These are phyloP conservation scores for Naganishia vaughanmartiniae DNA, from an alignment of 768 basidiomycete species.

Conservation along the genomic window DNA sequence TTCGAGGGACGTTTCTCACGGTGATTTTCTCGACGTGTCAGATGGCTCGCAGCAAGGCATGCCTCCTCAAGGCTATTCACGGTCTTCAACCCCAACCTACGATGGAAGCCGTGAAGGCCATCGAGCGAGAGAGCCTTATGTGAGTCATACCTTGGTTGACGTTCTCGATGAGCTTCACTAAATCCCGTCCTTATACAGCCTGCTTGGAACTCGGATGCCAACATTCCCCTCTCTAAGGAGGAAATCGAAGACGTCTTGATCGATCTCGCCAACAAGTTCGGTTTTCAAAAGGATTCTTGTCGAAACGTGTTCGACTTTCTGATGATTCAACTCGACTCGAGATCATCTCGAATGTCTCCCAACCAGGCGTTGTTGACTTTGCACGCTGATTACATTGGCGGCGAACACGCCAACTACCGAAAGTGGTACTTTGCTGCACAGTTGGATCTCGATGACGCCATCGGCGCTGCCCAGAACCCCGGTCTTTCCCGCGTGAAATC, in stretches of 20 bases:
- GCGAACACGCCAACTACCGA: conserved; percentile 96
- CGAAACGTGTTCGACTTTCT: conserved; percentile 80
- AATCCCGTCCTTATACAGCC: conserved; percentile 53
- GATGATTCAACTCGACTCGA: conserved; percentile 95
- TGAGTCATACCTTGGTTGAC: conserved; percentile 28
- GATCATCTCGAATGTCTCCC: conserved; percentile 94
- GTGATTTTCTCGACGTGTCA: conserved; percentile 25
- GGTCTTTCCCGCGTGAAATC: conserved; percentile 81
- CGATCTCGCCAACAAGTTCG: conserved; percentile 97
- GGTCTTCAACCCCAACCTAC: conserved; percentile 72
- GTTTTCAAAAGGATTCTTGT: conserved; percentile 80
- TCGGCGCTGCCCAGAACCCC: conserved; percentile 86
- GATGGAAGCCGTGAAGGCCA: conserved; percentile 62
- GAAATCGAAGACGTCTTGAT: conserved; percentile 98
- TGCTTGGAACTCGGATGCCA: conserved; percentile 86
- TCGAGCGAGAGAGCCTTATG: conserved; percentile 69
- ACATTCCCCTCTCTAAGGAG: conserved; percentile 96
- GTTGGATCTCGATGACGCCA: conserved; percentile 94
- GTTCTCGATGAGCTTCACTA: background rate
- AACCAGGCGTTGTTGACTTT: conserved; percentile 90
- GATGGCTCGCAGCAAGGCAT: conserved; percentile 39
- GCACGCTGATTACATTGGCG: conserved; percentile 98
- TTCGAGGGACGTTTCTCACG: background rate
- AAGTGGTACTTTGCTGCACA: conserved; percentile 99
- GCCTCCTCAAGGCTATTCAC: conserved; percentile 54